Evolutionary conservation across 2,329 filamentous ascomycete species (phyloP).

Genomic region (Didymella pinodella): DNA sequence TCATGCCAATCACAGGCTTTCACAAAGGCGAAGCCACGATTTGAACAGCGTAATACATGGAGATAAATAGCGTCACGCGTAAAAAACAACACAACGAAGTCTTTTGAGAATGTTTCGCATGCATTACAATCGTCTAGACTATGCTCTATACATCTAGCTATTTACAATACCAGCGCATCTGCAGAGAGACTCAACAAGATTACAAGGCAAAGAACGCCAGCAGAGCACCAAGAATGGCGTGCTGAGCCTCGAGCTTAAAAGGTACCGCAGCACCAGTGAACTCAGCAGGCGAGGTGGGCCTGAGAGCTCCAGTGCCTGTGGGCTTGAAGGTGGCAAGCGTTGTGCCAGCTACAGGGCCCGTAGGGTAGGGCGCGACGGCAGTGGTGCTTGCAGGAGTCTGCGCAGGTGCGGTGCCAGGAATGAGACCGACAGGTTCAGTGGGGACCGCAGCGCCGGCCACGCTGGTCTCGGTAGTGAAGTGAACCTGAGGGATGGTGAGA

Average conservation of each 20-base stretch:
- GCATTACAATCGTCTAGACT: conserved; percentile 10
- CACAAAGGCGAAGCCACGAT: neutral
- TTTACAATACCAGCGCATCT: neutral
- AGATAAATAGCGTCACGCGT: neutral
- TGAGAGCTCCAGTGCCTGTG: conserved; percentile 36
- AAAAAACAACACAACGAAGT: neutral
- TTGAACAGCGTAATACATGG: neutral
- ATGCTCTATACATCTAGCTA: conserved; percentile 6
- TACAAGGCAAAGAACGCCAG: conserved; percentile 48
- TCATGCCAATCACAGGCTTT: conserved; percentile 7
- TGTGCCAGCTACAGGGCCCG: conserved; percentile 29
- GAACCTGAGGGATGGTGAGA: conserved; percentile 57
- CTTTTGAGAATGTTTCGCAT: neutral
- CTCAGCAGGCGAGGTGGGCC: conserved; percentile 32
- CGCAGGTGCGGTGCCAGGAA: conserved; percentile 44
- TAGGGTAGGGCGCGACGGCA: conserved; percentile 35
- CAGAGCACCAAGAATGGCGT: conserved; percentile 39
- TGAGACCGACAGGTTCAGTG: conserved; percentile 47
- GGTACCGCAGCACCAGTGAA: conserved; percentile 49
- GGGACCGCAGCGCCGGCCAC: conserved; percentile 36
- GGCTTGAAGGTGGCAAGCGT: conserved; percentile 30
- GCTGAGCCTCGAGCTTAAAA: conserved; percentile 32
- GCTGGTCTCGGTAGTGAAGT: conserved; percentile 52
- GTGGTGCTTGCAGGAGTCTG: conserved; percentile 39
- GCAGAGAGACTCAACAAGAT: conserved; percentile 2